Base-by-base conservation (phyloP, 2,329 filamentous ascomycete species). In the Colletotrichum sp. region DNA sequence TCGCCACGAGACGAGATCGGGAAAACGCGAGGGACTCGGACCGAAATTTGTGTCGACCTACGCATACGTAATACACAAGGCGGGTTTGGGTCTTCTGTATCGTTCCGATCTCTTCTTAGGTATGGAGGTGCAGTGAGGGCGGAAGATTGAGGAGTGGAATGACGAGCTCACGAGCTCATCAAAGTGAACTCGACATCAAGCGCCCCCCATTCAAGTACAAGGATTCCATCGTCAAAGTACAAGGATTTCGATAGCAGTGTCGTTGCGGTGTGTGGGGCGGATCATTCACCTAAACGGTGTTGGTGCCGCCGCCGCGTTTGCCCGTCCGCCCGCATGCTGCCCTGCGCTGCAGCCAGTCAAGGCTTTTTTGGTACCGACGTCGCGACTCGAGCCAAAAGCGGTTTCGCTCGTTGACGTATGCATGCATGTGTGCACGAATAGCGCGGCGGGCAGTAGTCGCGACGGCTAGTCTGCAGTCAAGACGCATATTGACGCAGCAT, bases 381-480 rank as follows among this genome's bases (percentile, higher is more conserved):
- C 73, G 73, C 73, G 73, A 76, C 73, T 75, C 72, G 72, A 68
- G 55, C 70, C 73, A 39, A 69, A 76, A 68, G 70, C 70, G 64
- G 73, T 59, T 70, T 76, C 69, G 69, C 69, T 75, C 69, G 34
- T 75, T 44, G 39, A 68, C 69, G 30, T 72, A 63, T 63, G 62
- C 63, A 75, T 75, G 72, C 72, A 64, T 68, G 26, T 52, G 62
- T 57, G 62, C 70, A 67, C 55, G 55, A 72, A 72, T 65, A 72
- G 32, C 65, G 72, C 49, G 34, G 21, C 60, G 60, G 28, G 72
- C 12, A 36, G 15, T 62, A 28, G 49, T 21, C n/a, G 49, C n/a
- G n/a, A 28, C n/a, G 28, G 28, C 24, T 57, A 44, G 39, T 44
- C 26, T 72, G 69, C 55, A 72, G 62, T 39, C 52, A 64, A 36